phyloP scores from a whole-genome alignment of 73 alveolate species.

The Durusdinium trenchii region DNA sequence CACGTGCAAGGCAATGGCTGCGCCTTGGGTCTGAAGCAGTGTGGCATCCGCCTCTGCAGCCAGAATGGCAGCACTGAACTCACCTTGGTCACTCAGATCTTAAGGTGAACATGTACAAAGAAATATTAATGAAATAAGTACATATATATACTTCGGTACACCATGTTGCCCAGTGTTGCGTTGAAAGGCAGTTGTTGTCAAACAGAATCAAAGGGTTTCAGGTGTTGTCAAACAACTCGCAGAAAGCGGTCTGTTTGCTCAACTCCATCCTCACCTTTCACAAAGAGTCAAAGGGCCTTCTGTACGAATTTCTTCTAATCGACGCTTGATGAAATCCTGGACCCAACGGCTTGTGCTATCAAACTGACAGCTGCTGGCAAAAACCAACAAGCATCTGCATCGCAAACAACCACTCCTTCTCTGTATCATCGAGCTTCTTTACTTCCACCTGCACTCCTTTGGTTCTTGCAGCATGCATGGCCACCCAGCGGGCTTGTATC shows the following conservation, averaged over 20 bases:
- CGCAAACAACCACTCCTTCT: constrained; percentile 10
- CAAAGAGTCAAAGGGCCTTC: constrained; percentile 31
- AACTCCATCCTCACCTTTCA: too few relatives aligned
- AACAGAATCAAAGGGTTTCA: too few relatives aligned
- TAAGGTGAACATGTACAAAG: background rate
- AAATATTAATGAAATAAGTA: background rate
- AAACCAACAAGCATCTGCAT: background rate
- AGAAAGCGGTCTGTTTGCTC: too few relatives aligned
- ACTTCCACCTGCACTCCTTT: constrained; percentile 77
- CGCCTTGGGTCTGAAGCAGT: constrained; percentile 9
- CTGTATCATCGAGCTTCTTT: constrained; percentile 29
- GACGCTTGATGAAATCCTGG: constrained; percentile 79
- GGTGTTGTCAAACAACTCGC: too few relatives aligned
- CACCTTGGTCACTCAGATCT: constrained; percentile 10
- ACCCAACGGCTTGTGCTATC: background rate
- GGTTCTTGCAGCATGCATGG: constrained; percentile 52
- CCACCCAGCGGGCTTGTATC: constrained; percentile 84
- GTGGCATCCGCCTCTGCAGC: constrained; percentile 88
- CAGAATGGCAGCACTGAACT: constrained; percentile 59
- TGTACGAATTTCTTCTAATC: constrained; percentile 40
- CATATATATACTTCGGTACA: too few relatives aligned
- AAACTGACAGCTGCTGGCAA: background rate
- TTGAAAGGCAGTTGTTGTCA: too few relatives aligned
- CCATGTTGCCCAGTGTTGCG: too few relatives aligned
- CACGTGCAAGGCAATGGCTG: background rate